Evolutionary conservation across 148 eudicot genomes (phyloP), one percentile per base, ranked within the genome.

Genomic region (Camellia sinensis): DNA sequence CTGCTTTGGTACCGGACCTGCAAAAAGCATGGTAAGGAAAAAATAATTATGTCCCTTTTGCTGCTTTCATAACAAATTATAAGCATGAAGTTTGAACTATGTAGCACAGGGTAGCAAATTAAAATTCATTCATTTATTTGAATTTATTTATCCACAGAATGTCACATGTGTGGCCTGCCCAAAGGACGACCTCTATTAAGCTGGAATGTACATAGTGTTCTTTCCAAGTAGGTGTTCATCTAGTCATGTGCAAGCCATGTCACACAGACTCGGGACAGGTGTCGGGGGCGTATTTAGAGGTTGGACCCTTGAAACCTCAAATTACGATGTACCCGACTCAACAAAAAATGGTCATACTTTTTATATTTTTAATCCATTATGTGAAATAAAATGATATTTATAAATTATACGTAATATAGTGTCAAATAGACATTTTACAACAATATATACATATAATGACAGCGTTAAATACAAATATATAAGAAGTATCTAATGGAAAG

Each of bases 1-100:
- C 95, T 85, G 91, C 90, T 93, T 48, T 93, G 92, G 79, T 91
- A 89, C 44, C 95, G 87, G 40, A 93, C 93, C 95, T 93, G 83
- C 12, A 73, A 59, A 78, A 44, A 29, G 37, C 45, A 69, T 17
- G 62, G 71, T 18, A 60, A 77, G 29, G 10, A 53, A 48, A 22
- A 61, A 76, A 46, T 37, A 67, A 43, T 81, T 72, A 46, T 29
- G 9, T 74, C 71, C 62, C 41, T 59, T 45, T 67, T 67, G 62
- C 61, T 41, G 59, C 57, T 57, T 72, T 40, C n/a, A 22, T 17
- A 40, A 13, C 15, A 37, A 57, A 29, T 3, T 11, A 12, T 2
- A 10, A 67, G 37, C 69, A 77, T 53, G 19, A 44, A 44, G 78
- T 45, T 54, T 56, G 76, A 48, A 5, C 15, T 37, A 29, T 56